Base-by-base conservation (phyloP, 2,329 filamentous ascomycete species). In the Botrytis aclada region DNA sequence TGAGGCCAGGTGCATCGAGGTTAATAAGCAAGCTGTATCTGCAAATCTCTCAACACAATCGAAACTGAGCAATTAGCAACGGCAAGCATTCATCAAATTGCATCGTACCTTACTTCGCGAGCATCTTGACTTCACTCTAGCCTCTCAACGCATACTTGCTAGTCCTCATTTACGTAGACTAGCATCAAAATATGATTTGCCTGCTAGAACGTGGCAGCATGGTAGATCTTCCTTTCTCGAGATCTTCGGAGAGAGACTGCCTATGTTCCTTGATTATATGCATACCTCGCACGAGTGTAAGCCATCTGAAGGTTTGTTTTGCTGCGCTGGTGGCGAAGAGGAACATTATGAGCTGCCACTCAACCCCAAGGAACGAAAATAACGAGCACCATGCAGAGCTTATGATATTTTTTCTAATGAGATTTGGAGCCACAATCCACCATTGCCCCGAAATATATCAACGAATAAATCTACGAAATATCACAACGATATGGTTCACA, bases 131-230 rank as follows among this genome's bases (percentile, higher is more conserved):
- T 95, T 95, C 78, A 95, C 98, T 73, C 84, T 97, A 1, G 94
- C 94, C 0, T 93, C 89, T 0, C 94, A 98, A 76, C 94, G 98
- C 79, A 95, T 94, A 0, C 92, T 90, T 0, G 93, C 94, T 0
- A 92, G 87, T 37, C 85, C 86, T 0, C 88, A 90, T 0, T 81
- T 98, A 0, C 86, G 88, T 4, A 84, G 88, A 0, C 82, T 98
- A 0, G 91, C 94, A 0, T 87, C 87, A 0, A 95, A 96, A 74
- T 97, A 97, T 77, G 90, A 90, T 0, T 98, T 98, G 93, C 95
- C 95, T 0, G 94, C 93, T 0, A 85, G 95, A 0, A 96, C 98
- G 93, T 98, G 95, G 96, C 87, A 93, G 0, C 93, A 86, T 91
- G 95, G 93, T 0, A 98, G 98, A 4, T 94, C 97, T 79, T 90